Conservation (phyloP, 257 asterid genomes). For the Solanum infundibuliforme region DNA sequence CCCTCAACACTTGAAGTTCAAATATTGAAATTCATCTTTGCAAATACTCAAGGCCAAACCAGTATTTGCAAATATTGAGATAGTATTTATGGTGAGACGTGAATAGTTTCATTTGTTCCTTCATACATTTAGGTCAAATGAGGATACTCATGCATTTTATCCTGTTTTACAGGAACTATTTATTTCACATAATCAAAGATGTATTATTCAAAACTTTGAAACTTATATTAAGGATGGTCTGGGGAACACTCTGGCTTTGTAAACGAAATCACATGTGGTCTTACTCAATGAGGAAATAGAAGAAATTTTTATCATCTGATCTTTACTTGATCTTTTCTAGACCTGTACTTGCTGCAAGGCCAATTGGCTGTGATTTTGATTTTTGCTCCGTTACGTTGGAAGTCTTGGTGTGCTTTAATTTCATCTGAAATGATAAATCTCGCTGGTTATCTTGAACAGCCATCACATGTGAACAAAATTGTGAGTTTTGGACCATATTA, state of each 20-base stretch:
- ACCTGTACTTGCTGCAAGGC: background rate
- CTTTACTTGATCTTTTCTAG: background rate
- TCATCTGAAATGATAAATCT: background rate
- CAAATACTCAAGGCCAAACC: background rate
- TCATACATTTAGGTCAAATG: background rate
- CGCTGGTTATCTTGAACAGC: background rate
- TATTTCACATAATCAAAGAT: background rate
- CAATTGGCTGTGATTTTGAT: background rate
- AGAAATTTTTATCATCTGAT: background rate
- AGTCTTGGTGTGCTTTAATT: background rate
- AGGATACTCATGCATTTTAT: background rate
- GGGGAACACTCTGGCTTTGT: background rate
- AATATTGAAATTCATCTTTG: background rate
- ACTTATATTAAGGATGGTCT: background rate
- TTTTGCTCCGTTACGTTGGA: background rate
- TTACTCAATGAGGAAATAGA: background rate
- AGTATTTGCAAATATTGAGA: background rate
- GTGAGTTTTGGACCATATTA: background rate
- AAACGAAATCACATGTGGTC: background rate
- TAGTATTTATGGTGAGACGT: background rate
- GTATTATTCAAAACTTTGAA: background rate
- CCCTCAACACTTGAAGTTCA: background rate
- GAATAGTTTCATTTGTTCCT: background rate
- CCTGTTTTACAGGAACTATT: background rate
- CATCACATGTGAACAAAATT: background rate